Evolutionary conservation across 345 rosid species (phyloP).

Genomic region (Lenwebbia sp.): DNA sequence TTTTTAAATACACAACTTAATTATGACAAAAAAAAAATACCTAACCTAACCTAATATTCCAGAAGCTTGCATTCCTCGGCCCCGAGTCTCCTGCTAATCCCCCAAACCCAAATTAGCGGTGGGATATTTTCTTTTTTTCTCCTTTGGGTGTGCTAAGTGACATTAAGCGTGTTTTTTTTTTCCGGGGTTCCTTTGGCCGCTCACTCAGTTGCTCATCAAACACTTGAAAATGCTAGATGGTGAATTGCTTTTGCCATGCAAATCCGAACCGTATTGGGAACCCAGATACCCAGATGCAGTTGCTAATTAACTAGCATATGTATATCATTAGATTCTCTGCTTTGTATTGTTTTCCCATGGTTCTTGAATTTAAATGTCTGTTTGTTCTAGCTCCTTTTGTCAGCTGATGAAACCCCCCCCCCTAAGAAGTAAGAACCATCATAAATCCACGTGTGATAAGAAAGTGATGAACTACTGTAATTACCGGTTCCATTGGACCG

Average conservation of each 20-base stretch:
- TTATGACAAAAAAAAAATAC: too few species aligned
- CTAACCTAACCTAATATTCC: too few species aligned
- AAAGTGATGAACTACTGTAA: too few species aligned
- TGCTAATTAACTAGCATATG: not conserved
- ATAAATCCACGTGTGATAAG: not conserved
- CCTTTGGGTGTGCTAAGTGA: too few species aligned
- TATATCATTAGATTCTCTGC: not conserved
- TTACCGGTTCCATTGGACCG: too few species aligned
- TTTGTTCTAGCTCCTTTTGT: not conserved
- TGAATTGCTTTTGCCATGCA: not conserved
- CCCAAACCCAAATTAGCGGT: too few species aligned
- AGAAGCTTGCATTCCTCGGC: too few species aligned
- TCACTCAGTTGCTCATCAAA: not conserved
- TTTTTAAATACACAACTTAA: too few species aligned
- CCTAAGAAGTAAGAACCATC: not conserved
- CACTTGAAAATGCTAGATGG: not conserved
- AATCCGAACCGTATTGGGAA: not conserved
- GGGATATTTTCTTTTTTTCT: too few species aligned
- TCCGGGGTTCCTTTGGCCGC: too few species aligned
- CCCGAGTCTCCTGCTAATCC: too few species aligned
- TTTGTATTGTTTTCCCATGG: not conserved
- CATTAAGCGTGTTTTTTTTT: too few species aligned
- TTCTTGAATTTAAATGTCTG: not conserved
- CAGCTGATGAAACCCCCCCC: not conserved
- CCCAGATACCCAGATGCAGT: constrained; percentile 15